Evolutionary conservation across 345 rosid genomes (phyloP), one percentile per base, ranked within the genome.

Genomic region (Erucastrum elatum): DNA sequence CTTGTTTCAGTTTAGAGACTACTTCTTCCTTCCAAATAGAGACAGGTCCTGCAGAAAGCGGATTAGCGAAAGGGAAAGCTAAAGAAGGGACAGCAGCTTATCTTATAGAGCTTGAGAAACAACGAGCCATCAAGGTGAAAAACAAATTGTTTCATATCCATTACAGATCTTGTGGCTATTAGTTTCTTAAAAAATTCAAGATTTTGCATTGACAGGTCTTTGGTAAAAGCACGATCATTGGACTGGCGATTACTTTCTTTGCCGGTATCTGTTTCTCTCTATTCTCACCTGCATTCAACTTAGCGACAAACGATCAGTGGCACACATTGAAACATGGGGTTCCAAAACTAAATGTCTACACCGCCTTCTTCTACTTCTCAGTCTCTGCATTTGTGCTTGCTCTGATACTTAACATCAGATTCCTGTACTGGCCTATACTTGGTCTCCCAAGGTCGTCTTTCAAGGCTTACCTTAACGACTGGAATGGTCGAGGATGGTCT

Each of bases 261-360:
- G 94, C 95, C 8, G 95, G 97, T 4, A 33, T 86, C 51, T 90
- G 92, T 84, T 87, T 91, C 80, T 91, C 96, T 41, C 84, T 94
- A n/a, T 90, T 89, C 87, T 90, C 97, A 15, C 98, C 97, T 2
- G 93, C 97, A 58, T 87, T 94, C 72, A 94, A 90, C 87, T 83
- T 91, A 81, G 93, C 98, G 0, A 87, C 94, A 71, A 94, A 91
- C 34, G 96, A 94, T 84, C 94, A 94, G 68, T 91, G 93, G 91
- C 79, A 88, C 71, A 80, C 96, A 4, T 84, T 94, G 82, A 84
- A 88, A 63, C 34, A 85, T 74, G 94, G 96, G 21, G 94, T 90
- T 49, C 90, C 94, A 8, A 84, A 90, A 30, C 80, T 94, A 75
- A 82, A 82, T 29, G 92, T 94, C 29, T 86, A 90, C 85, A 88